Evolutionary conservation across 1,284 basidiomycete species (phyloP).

Genomic region (Xerocomus nothofagi): DNA sequence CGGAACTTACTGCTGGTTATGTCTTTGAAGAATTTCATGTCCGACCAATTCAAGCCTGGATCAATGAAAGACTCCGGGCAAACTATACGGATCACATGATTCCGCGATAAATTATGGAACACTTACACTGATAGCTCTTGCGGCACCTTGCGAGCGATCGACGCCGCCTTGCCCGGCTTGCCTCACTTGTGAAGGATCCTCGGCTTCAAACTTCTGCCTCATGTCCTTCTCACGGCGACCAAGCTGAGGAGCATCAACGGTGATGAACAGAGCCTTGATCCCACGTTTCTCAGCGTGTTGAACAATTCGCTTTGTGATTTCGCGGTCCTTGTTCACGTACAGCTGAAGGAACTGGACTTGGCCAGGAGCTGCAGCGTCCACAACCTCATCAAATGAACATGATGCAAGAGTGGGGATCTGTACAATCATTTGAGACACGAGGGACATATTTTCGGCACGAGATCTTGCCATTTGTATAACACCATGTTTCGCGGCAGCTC

Average conservation of each 20-base stretch:
- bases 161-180: constrained; percentile 59
- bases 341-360: constrained; percentile 84
- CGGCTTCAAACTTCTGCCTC: constrained; percentile 93
- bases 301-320: constrained; percentile 80
- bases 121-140: constrained; percentile 87
- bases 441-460: not conserved
- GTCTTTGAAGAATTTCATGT: constrained; percentile 84
- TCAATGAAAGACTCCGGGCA: constrained; percentile 88
- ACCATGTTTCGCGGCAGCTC: constrained; percentile 76
- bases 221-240: constrained; percentile 93
- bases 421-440: not conserved
- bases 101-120: not conserved
- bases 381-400: constrained; percentile 87
- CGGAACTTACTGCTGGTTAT: constrained; percentile 75
- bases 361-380: constrained; percentile 73
- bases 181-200: constrained; percentile 71
- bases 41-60: constrained; percentile 83
- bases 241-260: constrained; percentile 91
- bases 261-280: constrained; percentile 86
- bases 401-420: constrained; percentile 88
- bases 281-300: constrained; percentile 83
- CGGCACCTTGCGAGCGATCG: constrained; percentile 88
- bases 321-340: constrained; percentile 82
- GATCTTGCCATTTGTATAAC: constrained; percentile 83
- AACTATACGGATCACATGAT: constrained; percentile 1